Percentiles rank a stretch among this genome's conserved stretches.
These are phyloP conservation scores for Aegle marmelos DNA, from an alignment of 345 rosid genomes.

Conservation along the genomic window DNA sequence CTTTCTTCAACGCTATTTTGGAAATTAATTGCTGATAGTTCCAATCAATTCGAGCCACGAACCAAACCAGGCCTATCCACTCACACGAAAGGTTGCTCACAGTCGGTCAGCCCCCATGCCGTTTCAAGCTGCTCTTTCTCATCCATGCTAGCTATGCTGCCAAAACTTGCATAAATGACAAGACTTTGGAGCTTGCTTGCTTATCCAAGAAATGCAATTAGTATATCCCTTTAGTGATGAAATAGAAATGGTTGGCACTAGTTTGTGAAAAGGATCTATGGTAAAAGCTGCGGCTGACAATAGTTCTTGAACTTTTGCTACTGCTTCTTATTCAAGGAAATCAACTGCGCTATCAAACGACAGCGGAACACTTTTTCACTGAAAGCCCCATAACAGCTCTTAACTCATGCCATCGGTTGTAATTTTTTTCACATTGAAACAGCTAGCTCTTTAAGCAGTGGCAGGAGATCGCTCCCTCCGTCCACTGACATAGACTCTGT, in stretches of 20 bases:
- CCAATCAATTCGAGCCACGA: conserved; percentile 4
- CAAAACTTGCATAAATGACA: conserved; percentile 29
- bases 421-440: not conserved
- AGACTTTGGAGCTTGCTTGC: conserved; percentile 17
- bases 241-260: conserved; percentile 8
- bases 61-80: conserved; percentile 25
- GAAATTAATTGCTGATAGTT: conserved; percentile 15
- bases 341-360: conserved; percentile 25
- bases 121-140: conserved; percentile 23
- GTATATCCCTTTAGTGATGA: conserved; percentile 18
- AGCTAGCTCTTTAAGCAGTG: conserved; percentile 19
- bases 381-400: not conserved
- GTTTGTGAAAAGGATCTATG: conserved; percentile 26
- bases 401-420: not conserved
- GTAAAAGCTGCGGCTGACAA: conserved; percentile 10
- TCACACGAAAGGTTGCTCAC: conserved; percentile 32
- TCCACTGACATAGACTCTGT: conserved; percentile 23
- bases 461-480: conserved; percentile 1
- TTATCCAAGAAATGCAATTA: conserved; percentile 28
- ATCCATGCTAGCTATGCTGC: conserved; percentile 24
- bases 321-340: conserved; percentile 18
- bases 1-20: conserved; percentile 12
- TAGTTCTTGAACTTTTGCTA: conserved; percentile 2
- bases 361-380: conserved; percentile 14
- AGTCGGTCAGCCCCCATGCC: conserved; percentile 28